Evolutionary conservation across 257 asterid species (phyloP), one percentile per base, ranked within the genome.

Genomic region (Solanum habrochaites): DNA sequence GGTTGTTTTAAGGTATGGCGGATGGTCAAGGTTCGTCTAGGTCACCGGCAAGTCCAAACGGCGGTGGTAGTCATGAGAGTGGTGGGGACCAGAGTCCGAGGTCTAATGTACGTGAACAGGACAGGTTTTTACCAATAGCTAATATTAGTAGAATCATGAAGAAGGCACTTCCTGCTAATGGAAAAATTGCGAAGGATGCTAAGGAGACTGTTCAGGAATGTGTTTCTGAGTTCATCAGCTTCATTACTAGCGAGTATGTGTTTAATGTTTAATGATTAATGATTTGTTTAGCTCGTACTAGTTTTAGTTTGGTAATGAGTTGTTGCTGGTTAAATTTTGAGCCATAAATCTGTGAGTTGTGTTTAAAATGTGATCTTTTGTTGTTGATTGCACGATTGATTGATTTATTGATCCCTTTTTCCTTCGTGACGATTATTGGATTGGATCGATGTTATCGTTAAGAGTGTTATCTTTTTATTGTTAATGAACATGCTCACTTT

Each of bases 191-290:
- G 4, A 94, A 95, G 89, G 98, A 95, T 89, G 95, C 98, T 60
- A 95, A 95, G 91, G 98, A 95, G 92, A 94, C 95, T 32, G 96
- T 95, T 62, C 98, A 95, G 93, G 98, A 95, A 88, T 94, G 95
- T 85, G 98, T 95, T 60, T 94, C 98, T 18, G 98, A 94, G 91
- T 95, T 95, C 89, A 95, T 95, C 83, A 93, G 98, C 91, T 95
- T 95, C 93, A 91, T 95, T 87, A 95, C 98, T 84, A 94, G 98
- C 98, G 98, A 94, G 98, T 95, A 90, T 42, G 94, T 81, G n/a
- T 21, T 70, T 31, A 20, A 70, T 72, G 75, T 7, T 56, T 56
- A 18, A 56, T 56, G 64, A 18, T 56, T 56, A 18, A 56, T 56
- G 64, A 18, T 56, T 7, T 56, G 64, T 18, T 52, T 56, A 20